A percentile compares a stretch with the other conserved stretches of the same genome.
Evolutionary conservation across 441 rosid genomes (phyloP).

Genomic region (Theobroma grandiflorum): DNA sequence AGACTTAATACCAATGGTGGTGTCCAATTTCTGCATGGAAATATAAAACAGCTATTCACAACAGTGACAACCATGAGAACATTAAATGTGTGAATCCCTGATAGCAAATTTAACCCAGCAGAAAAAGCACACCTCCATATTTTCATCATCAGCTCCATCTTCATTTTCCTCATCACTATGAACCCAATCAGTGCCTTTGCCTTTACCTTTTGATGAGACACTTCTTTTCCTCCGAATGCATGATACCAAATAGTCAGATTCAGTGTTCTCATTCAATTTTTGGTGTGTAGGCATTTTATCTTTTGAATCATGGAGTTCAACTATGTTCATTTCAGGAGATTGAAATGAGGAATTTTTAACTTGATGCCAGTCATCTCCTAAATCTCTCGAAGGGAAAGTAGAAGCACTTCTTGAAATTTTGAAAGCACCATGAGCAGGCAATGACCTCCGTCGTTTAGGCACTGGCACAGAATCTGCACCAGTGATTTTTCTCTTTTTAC

Average conservation of each 20-base stretch:
- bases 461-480: conserved; percentile 61
- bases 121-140: conserved; percentile 57
- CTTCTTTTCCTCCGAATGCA: conserved; percentile 51
- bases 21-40: conserved; percentile 43
- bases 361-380: conserved; percentile 48
- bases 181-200: conserved; percentile 55
- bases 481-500: conserved; percentile 62
- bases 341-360: conserved; percentile 34
- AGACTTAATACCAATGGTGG: conserved; percentile 45
- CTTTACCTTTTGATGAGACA: conserved; percentile 47
- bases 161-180: conserved; percentile 51
- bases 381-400: conserved; percentile 42
- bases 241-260: conserved; percentile 52
- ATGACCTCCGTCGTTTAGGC: conserved; percentile 84
- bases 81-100: conserved; percentile 5
- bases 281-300: conserved; percentile 42
- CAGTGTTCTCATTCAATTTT: conserved; percentile 39
- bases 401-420: conserved; percentile 54
- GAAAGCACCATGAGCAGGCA: conserved; percentile 64
- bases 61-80: conserved; percentile 23
- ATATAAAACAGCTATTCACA: conserved; percentile 20
- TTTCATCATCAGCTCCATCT: conserved; percentile 56
- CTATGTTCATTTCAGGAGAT: conserved; percentile 36
- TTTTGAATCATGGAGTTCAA: conserved; percentile 47
- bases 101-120: conserved; percentile 19